Conservation (phyloP, 306 rosid genomes). For the Calophaca sinica region DNA sequence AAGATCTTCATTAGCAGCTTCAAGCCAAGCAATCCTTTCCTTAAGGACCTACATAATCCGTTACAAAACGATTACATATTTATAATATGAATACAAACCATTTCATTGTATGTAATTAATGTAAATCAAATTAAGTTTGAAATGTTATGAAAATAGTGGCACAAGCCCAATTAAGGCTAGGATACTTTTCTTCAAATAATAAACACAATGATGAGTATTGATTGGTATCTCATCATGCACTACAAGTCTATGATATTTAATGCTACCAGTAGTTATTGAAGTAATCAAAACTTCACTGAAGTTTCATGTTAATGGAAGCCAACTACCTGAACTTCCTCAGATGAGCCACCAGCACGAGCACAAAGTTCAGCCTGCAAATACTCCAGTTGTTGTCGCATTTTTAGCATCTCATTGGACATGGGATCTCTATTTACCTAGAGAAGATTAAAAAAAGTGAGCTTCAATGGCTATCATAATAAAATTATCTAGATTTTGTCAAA, state of each 20-base stretch:
- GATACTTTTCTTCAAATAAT: conserved; percentile 30
- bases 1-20: conserved; percentile 97
- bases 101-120: conserved; percentile 5
- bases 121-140: conserved; percentile 28
- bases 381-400: conserved; percentile 98
- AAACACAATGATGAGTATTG: conserved; percentile 34
- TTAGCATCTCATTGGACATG: conserved; percentile 95
- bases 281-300: conserved; percentile 31
- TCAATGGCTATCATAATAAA: conserved; percentile 41
- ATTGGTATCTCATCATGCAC: conserved; percentile 31
- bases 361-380: conserved; percentile 97
- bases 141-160: conserved; percentile 33
- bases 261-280: conserved; percentile 25
- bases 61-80: conserved; percentile 42
- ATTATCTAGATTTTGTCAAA: conserved; percentile 32
- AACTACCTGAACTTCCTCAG: conserved; percentile 93
- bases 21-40: conserved; percentile 98
- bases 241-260: conserved; percentile 33
- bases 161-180: conserved; percentile 18
- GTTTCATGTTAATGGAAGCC: conserved; percentile 28
- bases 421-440: conserved; percentile 95
- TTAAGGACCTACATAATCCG: conserved; percentile 74
- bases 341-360: conserved; percentile 90
- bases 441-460: conserved; percentile 37
- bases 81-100: conserved; percentile 20